A percentile compares a stretch with the other conserved stretches of the same genome.
These are phyloP conservation scores for Chaetomium globosum DNA, from an alignment of 2,329 filamentous ascomycete species.

Conservation along the genomic window DNA sequence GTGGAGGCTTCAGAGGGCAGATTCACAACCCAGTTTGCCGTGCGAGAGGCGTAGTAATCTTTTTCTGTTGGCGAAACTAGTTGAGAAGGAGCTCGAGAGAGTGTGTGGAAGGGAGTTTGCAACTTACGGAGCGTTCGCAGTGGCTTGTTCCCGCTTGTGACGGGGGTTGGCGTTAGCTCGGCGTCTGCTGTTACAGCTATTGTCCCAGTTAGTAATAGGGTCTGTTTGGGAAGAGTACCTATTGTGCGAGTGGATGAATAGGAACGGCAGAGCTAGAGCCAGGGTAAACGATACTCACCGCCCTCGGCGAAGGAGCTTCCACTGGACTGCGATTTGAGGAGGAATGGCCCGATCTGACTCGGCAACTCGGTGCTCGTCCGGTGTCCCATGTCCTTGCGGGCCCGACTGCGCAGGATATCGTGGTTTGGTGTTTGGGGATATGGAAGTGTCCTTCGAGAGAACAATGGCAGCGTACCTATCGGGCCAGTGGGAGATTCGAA, in stretches of 20 bases:
- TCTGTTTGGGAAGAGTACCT: background rate
- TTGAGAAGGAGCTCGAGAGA: background rate
- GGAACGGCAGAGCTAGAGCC: background rate
- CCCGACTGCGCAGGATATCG: background rate
- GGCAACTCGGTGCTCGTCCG: background rate
- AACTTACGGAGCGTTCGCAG: constrained; percentile 6
- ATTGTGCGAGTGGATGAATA: background rate
- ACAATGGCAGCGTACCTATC: background rate
- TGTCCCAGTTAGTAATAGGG: constrained; percentile 9
- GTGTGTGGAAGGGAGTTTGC: background rate
- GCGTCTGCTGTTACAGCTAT: background rate
- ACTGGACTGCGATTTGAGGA: constrained; percentile 11
- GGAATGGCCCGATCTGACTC: constrained; percentile 12
- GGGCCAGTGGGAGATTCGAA: background rate
- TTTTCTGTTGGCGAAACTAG: constrained; percentile 7
- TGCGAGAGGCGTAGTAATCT: background rate
- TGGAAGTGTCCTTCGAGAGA: background rate
- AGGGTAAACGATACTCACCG: constrained; percentile 12
- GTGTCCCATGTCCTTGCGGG: background rate
- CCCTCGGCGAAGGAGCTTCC: background rate
- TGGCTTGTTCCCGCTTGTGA: background rate
- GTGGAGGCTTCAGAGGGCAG: background rate
- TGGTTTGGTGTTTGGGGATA: background rate
- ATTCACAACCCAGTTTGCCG: constrained; percentile 14
- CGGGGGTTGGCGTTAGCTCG: background rate